Percentiles rank a stretch among this genome's conserved stretches.
phyloP scores from a whole-genome alignment of 1,139 yeast species.

The Diutina pseudorugosa region DNA sequence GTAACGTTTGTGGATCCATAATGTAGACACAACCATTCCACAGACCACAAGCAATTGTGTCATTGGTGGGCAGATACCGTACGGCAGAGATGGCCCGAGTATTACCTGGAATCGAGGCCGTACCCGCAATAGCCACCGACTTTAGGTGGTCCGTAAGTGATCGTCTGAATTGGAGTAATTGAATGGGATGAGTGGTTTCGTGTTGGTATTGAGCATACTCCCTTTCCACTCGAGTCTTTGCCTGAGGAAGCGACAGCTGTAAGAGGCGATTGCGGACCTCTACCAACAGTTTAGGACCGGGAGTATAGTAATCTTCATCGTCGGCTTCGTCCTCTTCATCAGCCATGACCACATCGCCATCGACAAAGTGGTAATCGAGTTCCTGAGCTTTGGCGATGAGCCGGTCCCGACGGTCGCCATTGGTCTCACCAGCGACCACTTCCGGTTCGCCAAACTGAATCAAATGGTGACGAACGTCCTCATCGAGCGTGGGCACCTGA shows the following conservation, averaged over 20 bases:
- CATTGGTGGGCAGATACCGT: background rate
- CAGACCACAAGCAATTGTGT: background rate
- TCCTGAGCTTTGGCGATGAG: constrained; percentile 15
- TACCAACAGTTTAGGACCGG: constrained; percentile 52
- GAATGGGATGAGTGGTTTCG: background rate
- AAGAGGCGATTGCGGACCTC: constrained; percentile 43
- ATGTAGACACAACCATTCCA: constrained; percentile 72
- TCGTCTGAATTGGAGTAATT: constrained; percentile 32
- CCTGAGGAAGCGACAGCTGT: constrained; percentile 31
- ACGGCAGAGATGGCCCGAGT: constrained; percentile 20
- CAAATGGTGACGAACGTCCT: constrained; percentile 39
- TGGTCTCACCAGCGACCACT: constrained; percentile 49
- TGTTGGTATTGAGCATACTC: constrained; percentile 15
- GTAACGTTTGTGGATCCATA: constrained; percentile 27
- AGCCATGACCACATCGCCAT: constrained; percentile 12
- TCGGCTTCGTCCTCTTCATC: constrained; percentile 13
- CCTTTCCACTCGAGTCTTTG: constrained; percentile 29
- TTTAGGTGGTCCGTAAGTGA: constrained; percentile 23
- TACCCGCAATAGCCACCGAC: constrained; percentile 40
- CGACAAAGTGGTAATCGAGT: constrained; percentile 18
- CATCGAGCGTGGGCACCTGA: constrained; percentile 51
- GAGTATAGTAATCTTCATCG: constrained; percentile 75
- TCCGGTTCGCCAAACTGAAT: constrained; percentile 46
- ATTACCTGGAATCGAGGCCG: constrained; percentile 49
- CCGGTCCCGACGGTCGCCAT: constrained; percentile 48